Conservation (phyloP, 306 rosid genomes). For the Senna siamea region DNA sequence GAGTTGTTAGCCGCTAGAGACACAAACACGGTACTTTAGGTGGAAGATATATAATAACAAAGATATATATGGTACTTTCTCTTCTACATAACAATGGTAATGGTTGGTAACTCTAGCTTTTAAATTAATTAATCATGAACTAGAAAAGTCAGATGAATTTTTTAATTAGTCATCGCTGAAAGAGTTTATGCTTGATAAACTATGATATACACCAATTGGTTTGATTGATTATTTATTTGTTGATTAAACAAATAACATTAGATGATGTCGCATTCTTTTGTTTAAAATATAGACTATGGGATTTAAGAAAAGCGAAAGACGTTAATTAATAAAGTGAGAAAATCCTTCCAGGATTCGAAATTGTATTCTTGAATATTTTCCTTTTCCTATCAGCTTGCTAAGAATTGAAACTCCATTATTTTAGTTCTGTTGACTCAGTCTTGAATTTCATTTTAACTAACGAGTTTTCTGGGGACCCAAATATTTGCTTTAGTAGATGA, state of each 20-base stretch:
- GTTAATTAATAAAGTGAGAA: background rate
- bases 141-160: background rate
- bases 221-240: background rate
- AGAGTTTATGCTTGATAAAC: background rate
- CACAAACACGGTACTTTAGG: too few species aligned
- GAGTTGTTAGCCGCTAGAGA: too few species aligned
- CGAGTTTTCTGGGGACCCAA: too few species aligned
- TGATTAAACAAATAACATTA: background rate
- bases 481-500: too few species aligned
- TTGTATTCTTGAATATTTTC: background rate
- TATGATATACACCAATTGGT: background rate
- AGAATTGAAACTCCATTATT: background rate
- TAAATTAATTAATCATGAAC: too few species aligned
- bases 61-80: too few species aligned
- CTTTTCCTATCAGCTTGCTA: background rate
- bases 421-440: background rate
- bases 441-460: background rate
- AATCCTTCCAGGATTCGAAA: background rate
- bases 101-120: too few species aligned
- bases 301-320: background rate
- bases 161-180: background rate
- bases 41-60: too few species aligned
- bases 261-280: constrained; percentile 12
- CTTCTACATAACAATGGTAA: too few species aligned
- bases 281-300: background rate